These are phyloP conservation scores for Aspergillus amoenus DNA, from an alignment of 2,329 filamentous ascomycete species.

Conservation along the genomic window DNA sequence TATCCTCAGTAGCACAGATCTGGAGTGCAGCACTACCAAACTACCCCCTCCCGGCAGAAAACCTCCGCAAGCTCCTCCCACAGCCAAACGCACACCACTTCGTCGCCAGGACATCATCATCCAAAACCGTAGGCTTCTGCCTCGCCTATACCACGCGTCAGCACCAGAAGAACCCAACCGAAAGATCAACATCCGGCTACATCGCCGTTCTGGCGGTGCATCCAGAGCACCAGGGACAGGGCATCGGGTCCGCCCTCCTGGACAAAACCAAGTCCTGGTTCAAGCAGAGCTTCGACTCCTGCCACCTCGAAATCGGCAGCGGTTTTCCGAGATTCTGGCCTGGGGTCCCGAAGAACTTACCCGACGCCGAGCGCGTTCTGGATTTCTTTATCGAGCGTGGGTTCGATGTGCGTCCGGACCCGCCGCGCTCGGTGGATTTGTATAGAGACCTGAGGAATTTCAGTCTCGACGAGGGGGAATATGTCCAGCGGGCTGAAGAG, in stretches of 20 bases:
- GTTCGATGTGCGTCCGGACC: slow-evolving; percentile 29
- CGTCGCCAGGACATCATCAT: slow-evolving; percentile 26
- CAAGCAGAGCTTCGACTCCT: slow-evolving; percentile 24
- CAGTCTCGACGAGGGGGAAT: slow-evolving; percentile 32
- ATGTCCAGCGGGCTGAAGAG: slow-evolving; percentile 36
- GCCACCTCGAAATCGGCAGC: slow-evolving; percentile 27
- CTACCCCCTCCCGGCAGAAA: slow-evolving; percentile 32
- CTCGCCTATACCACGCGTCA: slow-evolving; percentile 33
- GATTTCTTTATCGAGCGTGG: slow-evolving; percentile 46
- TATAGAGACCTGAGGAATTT: slow-evolving; percentile 40
- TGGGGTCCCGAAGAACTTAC: slow-evolving; percentile 42
- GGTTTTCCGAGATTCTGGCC: slow-evolving; percentile 49
- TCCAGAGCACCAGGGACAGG: slow-evolving; percentile 33
- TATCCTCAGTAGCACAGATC: slow-evolving; percentile 28
- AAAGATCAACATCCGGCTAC: slow-evolving; percentile 23
- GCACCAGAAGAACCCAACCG: slow-evolving; percentile 6
- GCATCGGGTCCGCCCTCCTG: slow-evolving; percentile 41
- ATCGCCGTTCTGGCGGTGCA: slow-evolving; percentile 41
- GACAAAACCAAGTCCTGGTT: slow-evolving; percentile 29
- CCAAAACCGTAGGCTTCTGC: slow-evolving; percentile 38
- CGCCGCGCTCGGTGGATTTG: slow-evolving; percentile 37
- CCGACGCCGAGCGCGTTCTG: slow-evolving; percentile 25
- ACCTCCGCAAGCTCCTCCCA: slow-evolving; percentile 28
- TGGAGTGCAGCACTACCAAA: slow-evolving; percentile 40
- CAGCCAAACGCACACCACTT: slow-evolving; percentile 33